Evolutionary conservation across 2,329 filamentous ascomycete species (phyloP).

Genomic region (Alternaria alternata): DNA sequence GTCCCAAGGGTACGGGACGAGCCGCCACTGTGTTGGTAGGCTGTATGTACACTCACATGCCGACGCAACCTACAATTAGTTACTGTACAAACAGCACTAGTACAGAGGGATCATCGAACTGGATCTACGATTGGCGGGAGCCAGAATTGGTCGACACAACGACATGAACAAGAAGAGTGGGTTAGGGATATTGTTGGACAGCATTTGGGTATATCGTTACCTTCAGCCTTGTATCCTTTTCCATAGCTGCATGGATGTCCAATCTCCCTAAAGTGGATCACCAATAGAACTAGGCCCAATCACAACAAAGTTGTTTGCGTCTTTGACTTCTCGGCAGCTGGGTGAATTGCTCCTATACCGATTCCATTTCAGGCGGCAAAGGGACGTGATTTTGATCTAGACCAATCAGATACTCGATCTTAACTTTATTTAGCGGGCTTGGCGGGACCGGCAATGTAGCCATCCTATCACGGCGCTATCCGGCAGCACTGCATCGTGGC

Average conservation of each 20-base stretch:
- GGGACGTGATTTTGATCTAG: constrained; percentile 9
- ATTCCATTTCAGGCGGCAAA: constrained; percentile 14
- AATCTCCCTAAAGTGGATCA: constrained; percentile 5
- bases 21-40: constrained; percentile 20
- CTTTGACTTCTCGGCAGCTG: constrained; percentile 15
- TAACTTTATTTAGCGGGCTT: constrained; percentile 9
- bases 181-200: neutral
- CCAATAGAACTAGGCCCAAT: constrained; percentile 28
- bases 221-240: neutral
- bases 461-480: constrained; percentile 24
- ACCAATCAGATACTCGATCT: constrained; percentile 21
- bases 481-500: constrained; percentile 8
- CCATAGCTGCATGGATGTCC: constrained; percentile 8
- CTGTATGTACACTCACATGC: neutral
- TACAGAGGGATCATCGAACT: neutral
- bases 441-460: constrained; percentile 19
- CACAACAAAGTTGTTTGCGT: constrained; percentile 17
- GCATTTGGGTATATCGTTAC: neutral
- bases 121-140: neutral
- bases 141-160: neutral
- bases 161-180: neutral
- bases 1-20: constrained; percentile 33
- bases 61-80: constrained; percentile 4
- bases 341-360: constrained; percentile 14
- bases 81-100: neutral